Percentiles rank a stretch among this genome's conserved stretches.
These are phyloP conservation scores for Hypoxylon trugodes DNA, from an alignment of 495 filamentous ascomycete species.

Conservation along the genomic window DNA sequence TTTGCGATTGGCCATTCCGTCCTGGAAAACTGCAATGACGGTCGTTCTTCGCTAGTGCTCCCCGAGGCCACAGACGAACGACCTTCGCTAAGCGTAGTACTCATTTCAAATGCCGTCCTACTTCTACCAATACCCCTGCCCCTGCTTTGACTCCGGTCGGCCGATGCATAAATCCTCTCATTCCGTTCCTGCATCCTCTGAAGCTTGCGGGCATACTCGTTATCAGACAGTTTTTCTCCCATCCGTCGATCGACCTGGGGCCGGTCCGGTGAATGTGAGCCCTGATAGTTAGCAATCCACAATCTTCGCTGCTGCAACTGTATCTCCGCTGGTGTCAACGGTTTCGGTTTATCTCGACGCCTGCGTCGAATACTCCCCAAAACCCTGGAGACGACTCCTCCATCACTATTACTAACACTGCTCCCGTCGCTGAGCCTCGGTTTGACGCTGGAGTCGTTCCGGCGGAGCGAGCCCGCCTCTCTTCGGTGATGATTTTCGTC, in stretches of 20 bases:
- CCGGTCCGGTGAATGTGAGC: conserved; percentile 38
- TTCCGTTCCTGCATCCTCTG: conserved; percentile 21
- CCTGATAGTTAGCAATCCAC: conserved; percentile 29
- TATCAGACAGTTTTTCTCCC: conserved; percentile 4
- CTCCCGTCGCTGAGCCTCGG: conserved; percentile 3
- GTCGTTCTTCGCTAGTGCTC: not conserved
- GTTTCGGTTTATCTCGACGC: conserved; percentile 10
- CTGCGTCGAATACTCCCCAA: conserved; percentile 30
- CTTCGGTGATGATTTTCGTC: conserved; percentile 1
- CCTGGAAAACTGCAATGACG: not conserved
- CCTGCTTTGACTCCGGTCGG: no score
- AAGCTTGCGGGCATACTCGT: conserved; percentile 20
- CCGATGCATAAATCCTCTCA: not conserved
- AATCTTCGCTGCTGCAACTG: no score
- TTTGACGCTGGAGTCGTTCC: not conserved
- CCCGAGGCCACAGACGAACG: conserved; percentile 18
- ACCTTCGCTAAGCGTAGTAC: conserved; percentile 8
- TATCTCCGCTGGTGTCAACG: no score
- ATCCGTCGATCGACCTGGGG: conserved; percentile 25
- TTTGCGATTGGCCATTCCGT: not conserved
- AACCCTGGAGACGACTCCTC: conserved; percentile 28
- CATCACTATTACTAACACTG: not conserved
- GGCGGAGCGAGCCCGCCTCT: not conserved
- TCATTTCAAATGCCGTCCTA: not conserved
- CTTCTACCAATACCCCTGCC: not conserved